Base-by-base conservation (phyloP, 1,284 basidiomycete species). In the Malassezia cuniculi region DNA sequence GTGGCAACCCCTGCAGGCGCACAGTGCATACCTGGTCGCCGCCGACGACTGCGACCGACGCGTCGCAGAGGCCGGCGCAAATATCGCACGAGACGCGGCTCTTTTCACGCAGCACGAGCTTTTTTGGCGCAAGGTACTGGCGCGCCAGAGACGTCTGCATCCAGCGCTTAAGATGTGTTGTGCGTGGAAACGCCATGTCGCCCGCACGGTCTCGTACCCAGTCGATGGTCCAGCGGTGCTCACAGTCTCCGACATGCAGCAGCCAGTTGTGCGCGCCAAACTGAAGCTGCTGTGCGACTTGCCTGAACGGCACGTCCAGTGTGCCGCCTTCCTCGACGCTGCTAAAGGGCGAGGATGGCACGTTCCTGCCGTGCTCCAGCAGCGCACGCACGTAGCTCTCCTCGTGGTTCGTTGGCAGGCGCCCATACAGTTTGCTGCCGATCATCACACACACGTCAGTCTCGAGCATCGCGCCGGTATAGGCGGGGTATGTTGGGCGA, bases 171-270 rank as follows among this genome's bases (percentile, higher is more conserved):
- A 37, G 24, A 31, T 33, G 20, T 4, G 18, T 20, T 14, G 35
- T 37, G 18, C 26, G 27, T n/a, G 36, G 26, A 24, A 27, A 26
- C 3, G 26, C 28, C 34, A 36, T 36, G 4, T 5, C 16, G 16
- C 9, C 14, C 14, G 16, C 27, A 21, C 12, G 21, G 25, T 2
- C 34, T 36, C 17, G 7, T 11, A 22, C 34, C 21, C 28, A 28
- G 25, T 45, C 37, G 11, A 45, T 31, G 8, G 21, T 31, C 36
- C 36, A 45, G 5, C 39, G 9, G 16, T 45, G 42, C 28, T 45
- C 42, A 19, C 42, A 45, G 27, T 45, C 42, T 3, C 42, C 42
- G 12, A 27, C 24, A 27, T 45, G 42, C n/a, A 45, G 33, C 11
- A 45, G 12, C 36, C 38, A 45, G 25, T 45, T 25, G 3, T 35